Percentiles rank a stretch among this genome's conserved stretches.
Evolutionary conservation across 805 yeast genomes (phyloP).

Genomic region (Starmera amethionina): DNA sequence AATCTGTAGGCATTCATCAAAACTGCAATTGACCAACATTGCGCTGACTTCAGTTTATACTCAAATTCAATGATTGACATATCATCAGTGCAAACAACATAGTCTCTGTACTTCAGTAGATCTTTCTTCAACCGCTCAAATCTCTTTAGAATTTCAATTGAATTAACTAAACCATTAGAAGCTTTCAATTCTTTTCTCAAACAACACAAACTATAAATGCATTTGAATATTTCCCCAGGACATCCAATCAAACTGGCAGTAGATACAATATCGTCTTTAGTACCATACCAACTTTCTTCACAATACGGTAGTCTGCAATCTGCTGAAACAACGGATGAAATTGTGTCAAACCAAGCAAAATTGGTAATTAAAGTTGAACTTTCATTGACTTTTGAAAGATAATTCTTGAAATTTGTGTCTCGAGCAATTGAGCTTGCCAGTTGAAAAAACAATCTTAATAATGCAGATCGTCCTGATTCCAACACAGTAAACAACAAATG

Average conservation of each 20-base stretch:
- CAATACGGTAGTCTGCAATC: constrained; percentile 48
- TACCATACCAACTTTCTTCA: constrained; percentile 44
- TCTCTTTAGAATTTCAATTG: constrained; percentile 10
- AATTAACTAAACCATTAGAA: constrained; percentile 5
- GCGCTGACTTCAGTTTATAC: constrained; percentile 39
- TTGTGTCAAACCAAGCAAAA: constrained; percentile 53
- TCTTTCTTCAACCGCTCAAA: constrained; percentile 25
- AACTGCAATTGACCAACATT: constrained; percentile 42
- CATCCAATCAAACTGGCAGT: constrained; percentile 50
- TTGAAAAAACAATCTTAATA: constrained; percentile 38
- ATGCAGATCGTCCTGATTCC: constrained; percentile 45
- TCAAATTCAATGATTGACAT: constrained; percentile 22
- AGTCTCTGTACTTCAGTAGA: constrained; percentile 37
- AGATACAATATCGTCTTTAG: constrained; percentile 29
- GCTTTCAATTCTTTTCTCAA: constrained; percentile 21
- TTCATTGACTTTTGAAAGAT: constrained; percentile 37
- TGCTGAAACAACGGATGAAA: constrained; percentile 44
- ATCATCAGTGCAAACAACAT: constrained; percentile 22
- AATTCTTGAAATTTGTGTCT: constrained; percentile 32
- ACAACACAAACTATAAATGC: constrained; percentile 34
- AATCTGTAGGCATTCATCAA: constrained; percentile 23
- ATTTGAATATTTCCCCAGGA: constrained; percentile 45
- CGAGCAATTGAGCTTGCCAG: constrained; percentile 40
- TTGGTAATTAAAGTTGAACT: constrained; percentile 38
- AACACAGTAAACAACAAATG: constrained; percentile 43